Percentiles rank a stretch among this genome's conserved stretches.
phyloP scores from a whole-genome alignment of 1,139 yeast genomes.

The Kodamaea arcana region DNA sequence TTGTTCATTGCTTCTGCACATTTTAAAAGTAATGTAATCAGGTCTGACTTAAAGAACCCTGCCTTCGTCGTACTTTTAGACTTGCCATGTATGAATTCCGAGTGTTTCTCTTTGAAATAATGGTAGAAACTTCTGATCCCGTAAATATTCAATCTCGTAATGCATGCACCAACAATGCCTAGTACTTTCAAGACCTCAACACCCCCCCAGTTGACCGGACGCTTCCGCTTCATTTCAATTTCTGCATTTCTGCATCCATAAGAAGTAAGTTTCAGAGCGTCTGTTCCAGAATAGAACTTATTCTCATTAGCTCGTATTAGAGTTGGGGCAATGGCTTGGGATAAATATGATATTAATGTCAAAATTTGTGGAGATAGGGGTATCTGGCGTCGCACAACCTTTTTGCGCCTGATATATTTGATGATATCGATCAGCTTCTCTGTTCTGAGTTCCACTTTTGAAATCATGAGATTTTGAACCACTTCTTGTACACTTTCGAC shows the following conservation, averaged over 20 bases:
- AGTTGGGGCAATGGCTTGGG: constrained; percentile 59
- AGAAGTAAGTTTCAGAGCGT: constrained; percentile 65
- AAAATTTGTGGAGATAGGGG: constrained; percentile 49
- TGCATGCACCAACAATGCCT: constrained; percentile 71
- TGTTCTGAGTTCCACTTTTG: constrained; percentile 79
- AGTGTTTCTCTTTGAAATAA: constrained; percentile 55
- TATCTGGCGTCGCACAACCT: constrained; percentile 56
- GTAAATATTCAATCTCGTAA: constrained; percentile 67
- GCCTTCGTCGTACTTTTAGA: constrained; percentile 59
- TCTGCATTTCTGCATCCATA: constrained; percentile 65
- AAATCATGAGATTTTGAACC: constrained; percentile 65
- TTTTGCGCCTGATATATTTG: constrained; percentile 71
- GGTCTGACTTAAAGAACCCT: constrained; percentile 51
- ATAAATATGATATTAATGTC: constrained; percentile 41
- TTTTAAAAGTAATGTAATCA: constrained; percentile 40
- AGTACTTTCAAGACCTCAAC: constrained; percentile 58
- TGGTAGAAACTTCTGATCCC: constrained; percentile 76
- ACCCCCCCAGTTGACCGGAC: too few relatives aligned
- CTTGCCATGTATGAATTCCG: constrained; percentile 51
- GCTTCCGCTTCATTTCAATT: too few relatives aligned
- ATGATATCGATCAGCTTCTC: constrained; percentile 81
- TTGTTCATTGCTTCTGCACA: constrained; percentile 41
- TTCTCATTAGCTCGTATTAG: constrained; percentile 60
- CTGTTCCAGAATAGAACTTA: constrained; percentile 58
- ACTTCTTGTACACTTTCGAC: constrained; percentile 87